Conservation (phyloP, 2,329 filamentous ascomycete genomes). For the Dothideomycetes sp. region DNA sequence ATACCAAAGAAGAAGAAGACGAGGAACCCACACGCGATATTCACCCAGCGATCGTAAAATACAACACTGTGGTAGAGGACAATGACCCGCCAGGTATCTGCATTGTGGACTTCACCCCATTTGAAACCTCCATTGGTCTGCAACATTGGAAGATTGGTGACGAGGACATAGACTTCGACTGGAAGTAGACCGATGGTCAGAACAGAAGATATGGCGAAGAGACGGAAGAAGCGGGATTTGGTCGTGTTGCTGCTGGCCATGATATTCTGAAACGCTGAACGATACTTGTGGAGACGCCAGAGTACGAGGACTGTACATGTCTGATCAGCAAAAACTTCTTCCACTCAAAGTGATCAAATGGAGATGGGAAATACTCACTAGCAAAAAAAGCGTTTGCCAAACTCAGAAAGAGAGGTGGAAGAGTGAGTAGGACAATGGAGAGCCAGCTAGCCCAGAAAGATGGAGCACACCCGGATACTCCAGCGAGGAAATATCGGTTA, state of each 20-base stretch:
- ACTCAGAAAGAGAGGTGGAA: conserved; percentile 47
- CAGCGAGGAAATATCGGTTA: conserved; percentile 45
- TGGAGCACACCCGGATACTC: conserved; percentile 48
- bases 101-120: conserved; percentile 43
- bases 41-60: conserved; percentile 47
- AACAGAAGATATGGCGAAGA: conserved; percentile 45
- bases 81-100: conserved; percentile 36
- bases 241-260: conserved; percentile 42
- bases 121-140: conserved; percentile 21
- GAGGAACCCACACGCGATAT: conserved; percentile 41
- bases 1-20: conserved; percentile 56
- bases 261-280: conserved; percentile 45
- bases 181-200: conserved; percentile 43
- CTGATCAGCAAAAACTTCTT: neutral
- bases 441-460: conserved; percentile 47
- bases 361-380: conserved; percentile 32
- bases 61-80: conserved; percentile 34
- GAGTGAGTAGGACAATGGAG: conserved; percentile 40
- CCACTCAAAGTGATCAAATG: conserved; percentile 4
- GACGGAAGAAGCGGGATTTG: conserved; percentile 50
- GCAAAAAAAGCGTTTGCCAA: conserved; percentile 45
- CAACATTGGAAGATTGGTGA: conserved; percentile 24
- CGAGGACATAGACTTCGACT: conserved; percentile 40
- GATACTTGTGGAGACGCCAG: conserved; percentile 49
- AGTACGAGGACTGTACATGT: conserved; percentile 43